Evolutionary conservation across 1,284 basidiomycete genomes (phyloP).

Genomic region (Rhodotorula sp.): DNA sequence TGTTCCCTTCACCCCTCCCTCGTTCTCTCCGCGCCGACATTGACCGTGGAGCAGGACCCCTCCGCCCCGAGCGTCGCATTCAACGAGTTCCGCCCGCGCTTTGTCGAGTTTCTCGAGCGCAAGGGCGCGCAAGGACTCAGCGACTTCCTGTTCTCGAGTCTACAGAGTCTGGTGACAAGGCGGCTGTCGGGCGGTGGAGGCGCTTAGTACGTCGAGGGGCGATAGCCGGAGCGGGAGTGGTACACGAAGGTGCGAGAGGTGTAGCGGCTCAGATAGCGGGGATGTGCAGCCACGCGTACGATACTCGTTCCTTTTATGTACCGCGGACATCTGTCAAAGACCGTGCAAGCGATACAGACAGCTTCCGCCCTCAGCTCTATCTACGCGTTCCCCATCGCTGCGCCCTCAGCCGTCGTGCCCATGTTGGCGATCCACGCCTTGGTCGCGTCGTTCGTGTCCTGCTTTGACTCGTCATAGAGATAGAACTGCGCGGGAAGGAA

Average conservation of each 20-base stretch:
- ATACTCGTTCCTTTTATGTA: too few species aligned
- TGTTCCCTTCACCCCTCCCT: not conserved
- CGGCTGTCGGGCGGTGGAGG: not conserved
- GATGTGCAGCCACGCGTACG: too few species aligned
- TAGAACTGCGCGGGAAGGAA: not conserved
- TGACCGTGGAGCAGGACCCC: not conserved
- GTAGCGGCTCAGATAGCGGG: too few species aligned
- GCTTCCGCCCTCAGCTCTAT: not conserved
- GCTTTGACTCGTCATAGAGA: not conserved
- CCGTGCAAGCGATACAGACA: not conserved
- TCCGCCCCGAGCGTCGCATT: constrained; percentile 1
- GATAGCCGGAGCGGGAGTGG: not conserved
- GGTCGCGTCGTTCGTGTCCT: not conserved
- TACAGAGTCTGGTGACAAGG: constrained; percentile 21
- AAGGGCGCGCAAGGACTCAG: constrained; percentile 14
- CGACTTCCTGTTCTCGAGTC: constrained; percentile 20
- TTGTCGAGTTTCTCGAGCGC: constrained; percentile 19
- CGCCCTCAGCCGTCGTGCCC: constrained; percentile 2
- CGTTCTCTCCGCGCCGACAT: not conserved
- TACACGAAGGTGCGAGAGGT: too few species aligned
- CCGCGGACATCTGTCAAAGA: too few species aligned
- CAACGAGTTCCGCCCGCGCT: constrained; percentile 26
- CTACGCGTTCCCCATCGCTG: constrained; percentile 20
- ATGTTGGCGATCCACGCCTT: constrained; percentile 15
- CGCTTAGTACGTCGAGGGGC: not conserved